Conservation (phyloP, 306 rosid genomes). For the Clitoria ternatea region DNA sequence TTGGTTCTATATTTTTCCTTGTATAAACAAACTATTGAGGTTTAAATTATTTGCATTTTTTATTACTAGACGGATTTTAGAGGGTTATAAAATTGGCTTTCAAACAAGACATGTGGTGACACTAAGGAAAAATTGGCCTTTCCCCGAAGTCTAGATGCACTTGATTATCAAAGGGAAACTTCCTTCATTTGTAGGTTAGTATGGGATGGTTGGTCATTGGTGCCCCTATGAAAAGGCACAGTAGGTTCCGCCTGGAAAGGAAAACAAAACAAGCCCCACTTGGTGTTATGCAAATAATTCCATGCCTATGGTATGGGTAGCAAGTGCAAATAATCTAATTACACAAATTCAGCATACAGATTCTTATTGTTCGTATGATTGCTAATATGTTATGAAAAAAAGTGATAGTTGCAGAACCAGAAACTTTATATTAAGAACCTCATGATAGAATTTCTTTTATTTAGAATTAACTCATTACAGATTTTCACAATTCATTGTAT, state of each 20-base stretch:
- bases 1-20: too few species aligned
- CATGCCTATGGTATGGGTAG: background rate
- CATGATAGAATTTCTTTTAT: too few species aligned
- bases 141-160: background rate
- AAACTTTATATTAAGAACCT: too few species aligned
- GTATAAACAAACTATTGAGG: too few species aligned
- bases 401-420: background rate
- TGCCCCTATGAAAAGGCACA: too few species aligned
- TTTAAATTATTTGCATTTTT: too few species aligned
- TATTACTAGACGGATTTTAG: too few species aligned
- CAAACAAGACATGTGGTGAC: background rate
- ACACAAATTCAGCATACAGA: background rate
- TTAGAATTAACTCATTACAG: background rate
- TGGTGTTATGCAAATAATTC: too few species aligned
- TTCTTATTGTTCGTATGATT: background rate
- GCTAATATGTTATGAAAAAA: background rate
- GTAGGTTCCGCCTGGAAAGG: background rate
- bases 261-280: background rate
- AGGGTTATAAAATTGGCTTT: too few species aligned
- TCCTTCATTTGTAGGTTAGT: background rate
- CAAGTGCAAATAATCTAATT: background rate
- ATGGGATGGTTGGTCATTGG: too few species aligned
- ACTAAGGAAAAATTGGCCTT: background rate
- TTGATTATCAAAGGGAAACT: background rate
- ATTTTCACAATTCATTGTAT: background rate